These are phyloP conservation scores for Colletotrichum zoysiae DNA, from an alignment of 2,329 filamentous ascomycete species.

Conservation along the genomic window DNA sequence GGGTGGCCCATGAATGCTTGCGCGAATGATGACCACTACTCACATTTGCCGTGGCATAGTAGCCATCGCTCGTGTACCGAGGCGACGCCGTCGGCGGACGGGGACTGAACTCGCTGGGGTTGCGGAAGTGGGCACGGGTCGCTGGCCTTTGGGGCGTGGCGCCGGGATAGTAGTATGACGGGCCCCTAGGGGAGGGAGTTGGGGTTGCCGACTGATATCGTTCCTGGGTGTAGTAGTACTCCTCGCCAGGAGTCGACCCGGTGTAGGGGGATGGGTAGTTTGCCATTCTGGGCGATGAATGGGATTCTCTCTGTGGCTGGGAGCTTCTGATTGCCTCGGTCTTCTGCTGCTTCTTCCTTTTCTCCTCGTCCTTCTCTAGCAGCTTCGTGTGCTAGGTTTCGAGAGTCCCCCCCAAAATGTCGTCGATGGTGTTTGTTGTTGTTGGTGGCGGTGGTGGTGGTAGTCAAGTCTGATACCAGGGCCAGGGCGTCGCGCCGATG, in stretches of 20 bases:
- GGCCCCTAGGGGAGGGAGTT: slow-evolving; percentile 68
- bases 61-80: slow-evolving; percentile 72
- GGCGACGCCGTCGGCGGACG: slow-evolving; percentile 67
- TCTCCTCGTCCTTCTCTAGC: slow-evolving; percentile 34
- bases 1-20: slow-evolving; percentile 63
- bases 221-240: slow-evolving; percentile 65
- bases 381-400: slow-evolving; percentile 39
- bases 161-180: slow-evolving; percentile 61
- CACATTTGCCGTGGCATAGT: slow-evolving; percentile 76
- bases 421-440: slow-evolving; percentile 11
- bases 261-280: slow-evolving; percentile 58
- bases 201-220: slow-evolving; percentile 67
- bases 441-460: too few relatives aligned
- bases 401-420: slow-evolving; percentile 26
- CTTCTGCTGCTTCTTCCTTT: background rate
- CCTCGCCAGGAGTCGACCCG: slow-evolving; percentile 62
- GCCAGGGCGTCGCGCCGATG: slow-evolving; percentile 56
- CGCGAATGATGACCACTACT: slow-evolving; percentile 64
- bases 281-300: slow-evolving; percentile 43
- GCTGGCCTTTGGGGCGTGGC: slow-evolving; percentile 65
- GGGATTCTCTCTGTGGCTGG: slow-evolving; percentile 48
- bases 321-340: slow-evolving; percentile 45
- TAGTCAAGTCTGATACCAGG: slow-evolving; percentile 42
- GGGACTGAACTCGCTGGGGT: slow-evolving; percentile 59
- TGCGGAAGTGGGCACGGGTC: slow-evolving; percentile 64